Conservation (phyloP, 2,329 filamentous ascomycete genomes). For the Aurifilum marmelostoma region DNA sequence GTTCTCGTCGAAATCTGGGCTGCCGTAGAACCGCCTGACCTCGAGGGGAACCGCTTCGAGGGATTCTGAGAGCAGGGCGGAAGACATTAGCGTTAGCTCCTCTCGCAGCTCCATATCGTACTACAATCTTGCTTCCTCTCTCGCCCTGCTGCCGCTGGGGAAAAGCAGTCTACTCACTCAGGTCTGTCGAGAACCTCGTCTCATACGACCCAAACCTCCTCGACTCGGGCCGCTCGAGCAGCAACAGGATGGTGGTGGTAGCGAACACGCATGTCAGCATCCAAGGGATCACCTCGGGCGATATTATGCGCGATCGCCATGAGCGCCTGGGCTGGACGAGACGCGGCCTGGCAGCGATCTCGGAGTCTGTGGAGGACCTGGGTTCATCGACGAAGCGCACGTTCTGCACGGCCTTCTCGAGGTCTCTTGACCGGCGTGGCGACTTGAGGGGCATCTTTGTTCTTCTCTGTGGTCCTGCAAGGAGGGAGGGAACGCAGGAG, state of each 20-base stretch:
- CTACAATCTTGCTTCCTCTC: no score
- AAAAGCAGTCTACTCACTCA: constrained; percentile 27
- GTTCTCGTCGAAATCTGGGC: constrained; percentile 26
- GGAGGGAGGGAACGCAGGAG: not conserved
- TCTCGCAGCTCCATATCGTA: no score
- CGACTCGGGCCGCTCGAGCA: constrained; percentile 25
- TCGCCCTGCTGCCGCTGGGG: no score
- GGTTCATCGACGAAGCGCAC: constrained; percentile 21
- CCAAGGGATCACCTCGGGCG: constrained; percentile 27
- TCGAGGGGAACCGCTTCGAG: constrained; percentile 21
- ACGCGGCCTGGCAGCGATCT: constrained; percentile 11
- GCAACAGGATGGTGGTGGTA: constrained; percentile 25
- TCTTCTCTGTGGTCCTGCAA: not conserved
- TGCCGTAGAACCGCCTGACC: constrained; percentile 23
- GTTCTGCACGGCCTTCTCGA: constrained; percentile 15
- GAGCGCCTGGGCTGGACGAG: constrained; percentile 15
- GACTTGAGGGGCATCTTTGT: constrained; percentile 13
- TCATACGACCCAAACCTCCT: constrained; percentile 27
- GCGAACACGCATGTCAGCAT: constrained; percentile 27
- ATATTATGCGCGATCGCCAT: constrained; percentile 17
- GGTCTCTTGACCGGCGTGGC: constrained; percentile 8
- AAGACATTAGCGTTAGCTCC: no score
- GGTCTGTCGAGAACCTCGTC: constrained; percentile 23
- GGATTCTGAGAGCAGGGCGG: constrained; percentile 3
- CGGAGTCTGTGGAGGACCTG: constrained; percentile 14